Evolutionary conservation across 2,329 filamentous ascomycete species (phyloP), one percentile per base, ranked within the genome.

Genomic region (Paecilomyces variotii): DNA sequence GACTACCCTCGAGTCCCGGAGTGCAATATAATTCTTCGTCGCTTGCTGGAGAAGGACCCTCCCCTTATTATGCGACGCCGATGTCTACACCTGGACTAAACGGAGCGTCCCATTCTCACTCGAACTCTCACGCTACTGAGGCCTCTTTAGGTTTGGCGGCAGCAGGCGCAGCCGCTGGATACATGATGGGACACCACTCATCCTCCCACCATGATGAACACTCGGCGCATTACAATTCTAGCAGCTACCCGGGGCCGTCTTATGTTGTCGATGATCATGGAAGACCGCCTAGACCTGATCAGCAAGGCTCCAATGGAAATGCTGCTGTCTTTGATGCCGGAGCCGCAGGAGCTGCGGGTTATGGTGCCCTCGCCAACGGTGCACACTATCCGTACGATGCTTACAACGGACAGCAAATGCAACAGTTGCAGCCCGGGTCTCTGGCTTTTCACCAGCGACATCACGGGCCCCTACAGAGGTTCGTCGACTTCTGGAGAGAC

Each of bases 401-500:
- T 53, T 68, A 72, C 39, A 60, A 61, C 27, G 45, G 61, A 28
- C 30, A 32, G 30, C 30, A 32, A 32, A 7, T 32, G 30, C 30
- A 32, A 7, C 63, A 66, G 0, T 65, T 70, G 28, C 67, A 69
- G 26, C 67, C 71, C 0, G 73, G 72, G 24, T 70, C 70, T 10
- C 75, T 82, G 67, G 77, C 77, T 32, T 77, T 79, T 58, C 72
- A 75, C 50, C 82, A 83, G 63, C 79, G 80, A 56, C 82, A 82
- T 59, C 77, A 77, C 52, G 84, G 84, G 0, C 81, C 85, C 0
- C 74, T 87, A 1, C 76, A 76, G 39, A 80, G 76, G 55, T 76
- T 86, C 30, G 76, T 84, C 45, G 82, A 83, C 65, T 87, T 80
- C 76, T 86, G 81, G 82, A 84, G 79, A 67, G 85, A 83, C 61